Base-by-base conservation (phyloP, 352 stramenopile genomes). In the Globisporangium nodosum region DNA sequence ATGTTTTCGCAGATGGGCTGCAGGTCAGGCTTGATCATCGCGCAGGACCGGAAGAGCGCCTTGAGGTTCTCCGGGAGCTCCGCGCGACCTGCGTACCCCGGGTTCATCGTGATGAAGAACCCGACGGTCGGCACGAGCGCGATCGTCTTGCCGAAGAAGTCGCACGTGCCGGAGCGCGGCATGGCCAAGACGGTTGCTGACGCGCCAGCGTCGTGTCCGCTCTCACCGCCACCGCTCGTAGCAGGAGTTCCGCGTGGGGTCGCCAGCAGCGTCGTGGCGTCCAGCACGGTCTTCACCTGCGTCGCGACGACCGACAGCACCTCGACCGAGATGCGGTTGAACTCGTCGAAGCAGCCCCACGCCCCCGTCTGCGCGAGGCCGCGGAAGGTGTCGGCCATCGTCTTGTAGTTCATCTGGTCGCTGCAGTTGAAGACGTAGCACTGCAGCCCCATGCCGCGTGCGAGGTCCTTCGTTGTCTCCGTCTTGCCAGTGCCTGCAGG, bases 221-320 rank as follows among this genome's bases (percentile, higher is more conserved):
- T 3, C 59, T 6, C 61, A 40, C n/a, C n/a, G 64, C 69, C 35
- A 33, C 54, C n/a, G 52, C 45, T 37, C 40, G 54, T 40, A 15
- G 51, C 61, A 31, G 50, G 75, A 51, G 30, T 51, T 2, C 20
- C 58, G 7, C 51, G 58, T 15, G 61, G 48, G 20, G 56, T 35
- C 1, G 64, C 65, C 3, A 81, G 58, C 30, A 66, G 61, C 33
- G 69, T 42, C 35, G 70, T 62, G 1, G 92, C 91, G 69, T 99
- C 96, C 59, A 98, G 77, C 27, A 99, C 93, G 0, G 94, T 98
- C 64, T 98, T 98, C n/a, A 99, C 94, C 60, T 99, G 96, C 3
- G 94, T 98, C 16, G 94, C 93, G 13, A 98, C 94, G 15, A 98
- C 94, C 1, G 85, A 97, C 7, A 99, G 66, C 12, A 98, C 96